Evolutionary conservation across 2,329 filamentous ascomycete genomes (phyloP).

Genomic region (Fusarium luffae): DNA sequence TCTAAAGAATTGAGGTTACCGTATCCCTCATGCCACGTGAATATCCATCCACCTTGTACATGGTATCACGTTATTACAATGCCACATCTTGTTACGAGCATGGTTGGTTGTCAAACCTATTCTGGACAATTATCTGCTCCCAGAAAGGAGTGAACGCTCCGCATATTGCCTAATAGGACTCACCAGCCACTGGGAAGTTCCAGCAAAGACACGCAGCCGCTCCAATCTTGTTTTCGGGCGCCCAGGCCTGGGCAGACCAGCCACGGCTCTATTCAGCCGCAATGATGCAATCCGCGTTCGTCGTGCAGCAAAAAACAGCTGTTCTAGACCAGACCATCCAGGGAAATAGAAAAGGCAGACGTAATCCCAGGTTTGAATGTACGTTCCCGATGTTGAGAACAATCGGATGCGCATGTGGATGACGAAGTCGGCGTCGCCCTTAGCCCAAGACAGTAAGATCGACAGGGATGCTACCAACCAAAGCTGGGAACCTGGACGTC

Average conservation of each 20-base stretch:
- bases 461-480: slow-evolving; percentile 8
- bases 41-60: background rate
- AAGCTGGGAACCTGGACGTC: slow-evolving; percentile 15
- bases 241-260: slow-evolving; percentile 1
- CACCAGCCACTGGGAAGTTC: background rate
- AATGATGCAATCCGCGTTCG: slow-evolving; percentile 26
- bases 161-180: background rate
- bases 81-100: background rate
- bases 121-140: background rate
- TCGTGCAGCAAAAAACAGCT: background rate
- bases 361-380: slow-evolving; percentile 16
- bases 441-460: slow-evolving; percentile 21
- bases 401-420: slow-evolving; percentile 12
- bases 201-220: background rate
- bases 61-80: background rate
- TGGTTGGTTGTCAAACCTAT: background rate
- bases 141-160: background rate
- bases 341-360: slow-evolving; percentile 6
- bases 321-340: background rate
- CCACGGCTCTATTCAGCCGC: background rate
- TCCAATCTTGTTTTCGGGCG: slow-evolving; percentile 18
- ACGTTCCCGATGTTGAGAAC: background rate
- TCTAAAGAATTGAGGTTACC: background rate
- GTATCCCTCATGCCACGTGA: background rate
- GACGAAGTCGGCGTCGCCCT: slow-evolving; percentile 28